Conservation (phyloP, 1,284 basidiomycete genomes). For the Phylloboletellus chloephorus region DNA sequence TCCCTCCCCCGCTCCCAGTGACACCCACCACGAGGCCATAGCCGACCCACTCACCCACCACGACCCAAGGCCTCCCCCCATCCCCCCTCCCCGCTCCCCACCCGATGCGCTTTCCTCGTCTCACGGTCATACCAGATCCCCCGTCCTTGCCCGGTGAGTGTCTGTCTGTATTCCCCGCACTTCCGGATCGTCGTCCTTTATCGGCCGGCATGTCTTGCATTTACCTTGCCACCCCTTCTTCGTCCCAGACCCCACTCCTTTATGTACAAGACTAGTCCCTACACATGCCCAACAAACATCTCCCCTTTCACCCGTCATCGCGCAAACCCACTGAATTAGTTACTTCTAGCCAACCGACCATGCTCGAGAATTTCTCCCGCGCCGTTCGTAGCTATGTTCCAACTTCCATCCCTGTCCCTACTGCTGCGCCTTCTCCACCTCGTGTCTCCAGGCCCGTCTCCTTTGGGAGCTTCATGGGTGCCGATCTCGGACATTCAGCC, state of each 20-base stretch:
- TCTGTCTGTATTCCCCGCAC: background rate
- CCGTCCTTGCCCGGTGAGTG: conserved; percentile 30
- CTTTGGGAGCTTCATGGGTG: conserved; percentile 40
- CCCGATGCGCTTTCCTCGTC: conserved; percentile 13
- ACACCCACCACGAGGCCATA: conserved; percentile 10
- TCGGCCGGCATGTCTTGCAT: background rate
- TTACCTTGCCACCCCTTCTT: conserved; percentile 19
- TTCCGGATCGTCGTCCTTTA: conserved; percentile 6
- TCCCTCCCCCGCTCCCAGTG: conserved; percentile 10
- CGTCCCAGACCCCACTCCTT: background rate
- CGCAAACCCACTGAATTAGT: conserved; percentile 20
- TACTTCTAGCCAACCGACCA: conserved; percentile 39
- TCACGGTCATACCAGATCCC: conserved; percentile 29
- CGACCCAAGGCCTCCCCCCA: conserved; percentile 11
- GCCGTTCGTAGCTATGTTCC: conserved; percentile 51
- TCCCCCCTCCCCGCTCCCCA: conserved; percentile 10
- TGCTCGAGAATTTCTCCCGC: conserved; percentile 47
- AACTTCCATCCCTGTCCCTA: conserved; percentile 45
- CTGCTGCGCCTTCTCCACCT: conserved; percentile 43
- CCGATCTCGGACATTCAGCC: conserved; percentile 15
- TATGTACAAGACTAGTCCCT: conserved; percentile 10
- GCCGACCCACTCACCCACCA: conserved; percentile 14
- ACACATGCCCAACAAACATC: conserved; percentile 18
- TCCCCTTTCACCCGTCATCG: background rate
- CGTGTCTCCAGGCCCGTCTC: conserved; percentile 46